These are phyloP conservation scores for Panaeolus cyanescens DNA, from an alignment of 768 basidiomycete genomes.

Conservation along the genomic window DNA sequence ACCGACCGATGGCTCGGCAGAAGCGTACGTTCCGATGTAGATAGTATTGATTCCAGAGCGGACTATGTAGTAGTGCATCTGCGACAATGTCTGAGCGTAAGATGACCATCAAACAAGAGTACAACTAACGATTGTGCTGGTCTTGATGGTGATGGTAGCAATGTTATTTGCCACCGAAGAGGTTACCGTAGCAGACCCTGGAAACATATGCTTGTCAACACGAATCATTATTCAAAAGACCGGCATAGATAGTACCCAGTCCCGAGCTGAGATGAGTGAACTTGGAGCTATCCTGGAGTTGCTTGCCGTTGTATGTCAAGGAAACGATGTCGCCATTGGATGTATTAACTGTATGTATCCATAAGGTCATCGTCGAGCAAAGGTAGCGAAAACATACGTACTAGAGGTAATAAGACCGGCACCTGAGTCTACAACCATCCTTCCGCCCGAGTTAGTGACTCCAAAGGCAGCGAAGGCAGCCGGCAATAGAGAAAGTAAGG, in stretches of 20 bases:
- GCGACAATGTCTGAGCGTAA: background rate
- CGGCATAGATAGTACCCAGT: slow-evolving; percentile 29
- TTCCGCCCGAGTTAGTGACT: slow-evolving; percentile 41
- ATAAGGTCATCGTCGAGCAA: background rate
- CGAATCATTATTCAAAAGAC: background rate
- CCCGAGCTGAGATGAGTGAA: slow-evolving; percentile 50
- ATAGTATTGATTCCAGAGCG: slow-evolving; percentile 44
- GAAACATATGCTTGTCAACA: background rate
- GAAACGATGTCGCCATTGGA: slow-evolving; percentile 49
- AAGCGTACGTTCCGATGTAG: slow-evolving; percentile 47
- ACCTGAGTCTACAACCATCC: slow-evolving; percentile 44
- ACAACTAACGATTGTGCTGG: slow-evolving; percentile 41
- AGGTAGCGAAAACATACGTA: slow-evolving; percentile 17
- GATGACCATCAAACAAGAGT: background rate
- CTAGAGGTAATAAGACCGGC: slow-evolving; percentile 46
- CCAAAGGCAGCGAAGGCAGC: slow-evolving; percentile 47
- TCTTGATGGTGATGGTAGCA: slow-evolving; percentile 41
- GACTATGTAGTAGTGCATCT: slow-evolving; percentile 51
- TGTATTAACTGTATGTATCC: slow-evolving; percentile 32
- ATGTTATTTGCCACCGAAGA: slow-evolving; percentile 42
- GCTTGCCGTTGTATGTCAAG: slow-evolving; percentile 43
- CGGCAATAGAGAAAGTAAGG: slow-evolving; percentile 27
- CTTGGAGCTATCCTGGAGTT: slow-evolving; percentile 46
- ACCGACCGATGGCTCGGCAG: slow-evolving; percentile 48
- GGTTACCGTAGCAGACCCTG: slow-evolving; percentile 43